Base-by-base conservation (phyloP, 768 basidiomycete genomes). In the Royoungia palumana region DNA sequence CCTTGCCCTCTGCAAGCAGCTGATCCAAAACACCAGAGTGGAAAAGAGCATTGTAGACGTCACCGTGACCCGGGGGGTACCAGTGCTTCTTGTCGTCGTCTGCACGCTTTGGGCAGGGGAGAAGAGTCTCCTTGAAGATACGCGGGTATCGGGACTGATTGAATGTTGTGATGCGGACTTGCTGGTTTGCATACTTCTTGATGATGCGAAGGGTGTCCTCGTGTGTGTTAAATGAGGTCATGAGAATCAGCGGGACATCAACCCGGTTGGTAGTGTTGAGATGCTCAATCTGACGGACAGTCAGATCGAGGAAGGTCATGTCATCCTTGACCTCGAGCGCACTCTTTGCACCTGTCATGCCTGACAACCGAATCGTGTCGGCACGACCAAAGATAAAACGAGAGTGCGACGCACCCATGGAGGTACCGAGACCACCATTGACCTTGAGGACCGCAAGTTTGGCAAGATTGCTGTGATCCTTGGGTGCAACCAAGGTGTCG, bases 221-320 rank as follows among this genome's bases (percentile, higher is more conserved):
- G 64, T 85, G 83, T 8, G 85, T 87, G 72, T 87, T 87, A 74
- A 87, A 87, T 44, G 84, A 85, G 60, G 86, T 87, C 85, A 87
- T 87, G 59, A 87, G 78, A 67, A 87, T 84, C 64, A 87, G 82
- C 1, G 86, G 85, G 44, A 87, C 85, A 68, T 87, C 82, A 64
- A 78, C 79, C 48, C 74, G 71, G 72, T 77, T 70, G 39, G 71
- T 69, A 25, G 76, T 77, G 70, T 85, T 85, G 58, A 85, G 76
- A 61, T 85, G 85, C 72, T 87, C 82, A 53, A 84, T 79, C 67
- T 81, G 78, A 56, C 77, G 72, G 44, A 83, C 81, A 42, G 74
- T 78, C 36, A 83, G 70, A 58, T 87, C 85, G 54, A 87, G 72
- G 74, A 85, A 85, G 1, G 75, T 84, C 78, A 81, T 79, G 55